phyloP scores from a whole-genome alignment of 2,329 filamentous ascomycete genomes.

The Lizonia empirigonia region DNA sequence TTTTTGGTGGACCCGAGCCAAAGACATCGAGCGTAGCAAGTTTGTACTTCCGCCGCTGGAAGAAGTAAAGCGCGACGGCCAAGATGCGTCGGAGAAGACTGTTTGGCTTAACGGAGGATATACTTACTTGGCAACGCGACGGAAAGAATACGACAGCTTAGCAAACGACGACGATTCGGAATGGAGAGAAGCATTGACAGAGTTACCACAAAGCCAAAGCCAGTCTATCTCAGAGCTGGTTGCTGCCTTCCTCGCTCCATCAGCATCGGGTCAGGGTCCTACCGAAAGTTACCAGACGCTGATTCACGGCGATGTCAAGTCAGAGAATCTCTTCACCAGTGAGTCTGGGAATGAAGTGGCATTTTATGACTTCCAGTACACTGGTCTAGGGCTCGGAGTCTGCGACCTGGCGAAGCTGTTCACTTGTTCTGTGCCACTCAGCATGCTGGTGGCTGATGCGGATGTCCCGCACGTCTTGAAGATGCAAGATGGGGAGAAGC shows the following conservation, averaged over 20 bases:
- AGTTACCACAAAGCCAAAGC: constrained; percentile 22
- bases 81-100: constrained; percentile 18
- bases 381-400: constrained; percentile 66
- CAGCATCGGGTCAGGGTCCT: constrained; percentile 32
- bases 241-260: constrained; percentile 58
- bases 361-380: constrained; percentile 74
- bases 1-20: constrained; percentile 54
- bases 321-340: constrained; percentile 69
- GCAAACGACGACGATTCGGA: constrained; percentile 56
- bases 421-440: constrained; percentile 66
- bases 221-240: constrained; percentile 59
- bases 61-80: constrained; percentile 51
- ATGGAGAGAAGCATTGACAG: constrained; percentile 61
- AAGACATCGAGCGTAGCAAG: constrained; percentile 35
- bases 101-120: constrained; percentile 72
- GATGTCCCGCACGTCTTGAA: constrained; percentile 48
- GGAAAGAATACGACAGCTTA: constrained; percentile 61
- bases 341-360: constrained; percentile 58
- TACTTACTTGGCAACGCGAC: constrained; percentile 69
- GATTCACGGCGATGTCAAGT: constrained; percentile 73
- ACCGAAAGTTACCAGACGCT: constrained; percentile 57
- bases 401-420: constrained; percentile 71
- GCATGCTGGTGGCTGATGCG: constrained; percentile 53
- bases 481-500: constrained; percentile 59
- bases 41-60: constrained; percentile 62